A percentile compares a stretch with the other conserved stretches of the same genome.
Evolutionary conservation across 2,329 filamentous ascomycete species (phyloP).

Genomic region (Colletotrichum spaethianum): DNA sequence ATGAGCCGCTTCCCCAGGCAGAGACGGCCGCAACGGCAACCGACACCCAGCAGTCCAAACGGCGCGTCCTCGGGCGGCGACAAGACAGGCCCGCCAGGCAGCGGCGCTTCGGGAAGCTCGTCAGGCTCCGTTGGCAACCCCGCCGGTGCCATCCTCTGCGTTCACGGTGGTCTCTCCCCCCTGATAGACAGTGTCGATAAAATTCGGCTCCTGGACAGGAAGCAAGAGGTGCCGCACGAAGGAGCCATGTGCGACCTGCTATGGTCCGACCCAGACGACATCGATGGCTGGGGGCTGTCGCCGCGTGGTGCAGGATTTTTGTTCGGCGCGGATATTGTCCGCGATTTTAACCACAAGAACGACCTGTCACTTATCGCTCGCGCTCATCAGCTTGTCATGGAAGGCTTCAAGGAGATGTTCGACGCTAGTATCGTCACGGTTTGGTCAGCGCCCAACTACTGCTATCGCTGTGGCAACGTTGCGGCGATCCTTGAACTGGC

Average conservation of each 20-base stretch:
- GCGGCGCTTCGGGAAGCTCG: constrained; percentile 81
- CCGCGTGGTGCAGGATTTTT: constrained; percentile 95
- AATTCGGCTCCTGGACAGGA: constrained; percentile 93
- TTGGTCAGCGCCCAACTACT: constrained; percentile 98
- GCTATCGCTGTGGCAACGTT: constrained; percentile 95
- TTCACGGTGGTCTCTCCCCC: constrained; percentile 93
- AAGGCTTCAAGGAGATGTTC: constrained; percentile 99
- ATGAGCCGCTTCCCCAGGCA: constrained; percentile 78
- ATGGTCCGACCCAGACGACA: constrained; percentile 98
- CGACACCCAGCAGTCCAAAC: constrained; percentile 50
- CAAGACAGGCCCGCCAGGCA: constrained; percentile 81
- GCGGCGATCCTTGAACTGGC: constrained; percentile 93
- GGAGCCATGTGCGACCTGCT: constrained; percentile 98
- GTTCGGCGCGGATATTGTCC: constrained; percentile 96
- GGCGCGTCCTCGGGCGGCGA: constrained; percentile 48
- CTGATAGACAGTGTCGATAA: constrained; percentile 95
- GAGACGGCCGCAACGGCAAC: constrained; percentile 43
- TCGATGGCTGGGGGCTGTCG: constrained; percentile 95
- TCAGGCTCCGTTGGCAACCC: constrained; percentile 75
- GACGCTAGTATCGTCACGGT: constrained; percentile 96
- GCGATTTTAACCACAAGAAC: constrained; percentile 95
- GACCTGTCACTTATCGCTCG: constrained; percentile 92
- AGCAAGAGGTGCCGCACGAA: constrained; percentile 98
- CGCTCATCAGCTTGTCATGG: constrained; percentile 98
- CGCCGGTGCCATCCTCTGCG: constrained; percentile 90